These are phyloP conservation scores for Coemansia sp. DNA, from an alignment of 192 early-diverging fungal genomes.

Conservation along the genomic window DNA sequence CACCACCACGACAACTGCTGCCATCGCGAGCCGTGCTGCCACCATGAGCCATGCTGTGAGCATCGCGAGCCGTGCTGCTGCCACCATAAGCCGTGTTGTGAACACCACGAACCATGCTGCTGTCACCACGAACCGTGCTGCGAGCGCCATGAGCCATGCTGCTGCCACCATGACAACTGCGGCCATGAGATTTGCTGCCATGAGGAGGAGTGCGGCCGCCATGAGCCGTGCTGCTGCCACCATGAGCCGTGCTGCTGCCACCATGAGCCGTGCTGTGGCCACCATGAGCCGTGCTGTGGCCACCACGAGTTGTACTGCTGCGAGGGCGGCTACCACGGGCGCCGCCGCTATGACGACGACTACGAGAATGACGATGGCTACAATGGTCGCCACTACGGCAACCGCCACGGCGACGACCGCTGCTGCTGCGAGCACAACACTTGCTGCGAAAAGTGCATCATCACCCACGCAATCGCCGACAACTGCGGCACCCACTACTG, in stretches of 20 bases:
- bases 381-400: constrained; percentile 31
- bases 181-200: constrained; percentile 3
- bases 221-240: constrained; percentile 6
- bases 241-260: constrained; percentile 20
- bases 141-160: constrained; percentile 14
- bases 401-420: too few relatives aligned
- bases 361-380: constrained; percentile 12
- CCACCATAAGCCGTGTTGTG: constrained; percentile 16
- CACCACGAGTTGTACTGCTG: constrained; percentile 23
- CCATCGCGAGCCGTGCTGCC: constrained; percentile 15
- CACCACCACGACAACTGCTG: constrained; percentile 15
- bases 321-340: constrained; percentile 26
- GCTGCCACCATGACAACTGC: constrained; percentile 18
- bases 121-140: constrained; percentile 30
- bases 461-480: constrained; percentile 47
- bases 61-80: constrained; percentile 15
- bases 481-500: constrained; percentile 56
- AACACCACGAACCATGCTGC: constrained; percentile 18
- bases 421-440: constrained; percentile 37
- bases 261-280: constrained; percentile 20
- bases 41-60: constrained; percentile 17
- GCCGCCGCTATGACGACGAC: constrained; percentile 24
- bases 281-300: constrained; percentile 17
- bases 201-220: background rate
- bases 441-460: constrained; percentile 42